Evolutionary conservation across 306 rosid species (phyloP), one percentile per base, ranked within the genome.

Genomic region (Myrica gale): DNA sequence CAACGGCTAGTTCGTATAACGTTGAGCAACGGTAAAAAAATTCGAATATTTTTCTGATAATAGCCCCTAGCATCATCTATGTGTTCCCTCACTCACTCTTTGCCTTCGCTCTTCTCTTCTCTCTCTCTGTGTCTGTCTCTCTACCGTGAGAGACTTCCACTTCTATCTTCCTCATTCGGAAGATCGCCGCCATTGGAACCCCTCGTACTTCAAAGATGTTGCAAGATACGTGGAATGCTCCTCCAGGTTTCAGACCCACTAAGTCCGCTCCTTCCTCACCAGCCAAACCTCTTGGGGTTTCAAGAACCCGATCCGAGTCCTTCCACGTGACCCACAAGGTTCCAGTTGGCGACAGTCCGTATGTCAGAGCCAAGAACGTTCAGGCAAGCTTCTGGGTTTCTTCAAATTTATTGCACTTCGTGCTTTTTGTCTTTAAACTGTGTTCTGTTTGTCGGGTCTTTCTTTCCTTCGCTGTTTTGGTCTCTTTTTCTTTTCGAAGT

Each of bases 251-350:
- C 82, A 83, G 98, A 84, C 96, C 98, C 61, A 84, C 98, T 37
- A 95, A 95, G 62, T 96, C 98, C 0, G 99, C 99, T 60, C 99
- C 99, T 65, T 92, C 92, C 56, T 96, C 99, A 1, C 99, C 98
- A 3, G 98, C 99, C 6, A 96, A 96, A 84, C 97, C 98, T 69
- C 85, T 90, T 5, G 90, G 85, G 0, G 84, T 96, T 61, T 75
- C 72, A 0, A 79, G 99, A 84, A 88, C 96, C 12, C 92, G 93
- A 0, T 92, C 99, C 0, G 99, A 96, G 55, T 86, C 96, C 5
- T 89, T 92, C 69, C 98, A 96, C 41, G 76, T 92, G 5, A 57
- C 97, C 11, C 97, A 96, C 72, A 96, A 96, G 86, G 93, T 96
- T 51, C 99, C 99, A 0, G 73, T 81, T 7, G 99, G 98, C 0